A percentile compares a stretch with the other conserved stretches of the same genome.
Evolutionary conservation across 345 rosid species (phyloP).

Genomic region (Theobroma cacao): DNA sequence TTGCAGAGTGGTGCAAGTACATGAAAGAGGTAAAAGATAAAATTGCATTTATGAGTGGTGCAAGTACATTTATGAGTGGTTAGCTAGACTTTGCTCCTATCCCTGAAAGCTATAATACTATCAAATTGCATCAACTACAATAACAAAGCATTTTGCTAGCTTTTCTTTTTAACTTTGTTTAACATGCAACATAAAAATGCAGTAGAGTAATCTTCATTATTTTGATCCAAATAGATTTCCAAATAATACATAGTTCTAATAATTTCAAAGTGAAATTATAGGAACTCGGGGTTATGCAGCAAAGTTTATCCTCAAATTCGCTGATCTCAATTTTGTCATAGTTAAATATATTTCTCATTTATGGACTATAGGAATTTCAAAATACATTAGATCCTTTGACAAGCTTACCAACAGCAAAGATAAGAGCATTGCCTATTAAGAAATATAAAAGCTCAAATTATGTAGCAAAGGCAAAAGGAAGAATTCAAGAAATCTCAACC

Average conservation of each 20-base stretch:
- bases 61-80: no score
- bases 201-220: no score
- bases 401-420: conserved; percentile 35
- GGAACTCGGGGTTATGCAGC: background rate
- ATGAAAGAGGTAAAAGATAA: no score
- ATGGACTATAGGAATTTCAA: conserved; percentile 30
- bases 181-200: no score
- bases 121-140: no score
- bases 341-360: background rate
- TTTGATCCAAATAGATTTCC: background rate
- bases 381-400: conserved; percentile 32
- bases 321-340: background rate
- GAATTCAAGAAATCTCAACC: conserved; percentile 33
- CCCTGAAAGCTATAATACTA: no score
- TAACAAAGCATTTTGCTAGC: no score
- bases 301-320: background rate
- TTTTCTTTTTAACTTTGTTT: no score
- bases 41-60: no score
- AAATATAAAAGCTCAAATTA: conserved; percentile 38
- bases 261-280: background rate
- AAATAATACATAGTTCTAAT: background rate
- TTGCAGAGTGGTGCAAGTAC: background rate
- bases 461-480: conserved; percentile 32
- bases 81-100: no score
- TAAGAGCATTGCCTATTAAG: conserved; percentile 36